Percentiles rank a stretch among this genome's conserved stretches.
Conservation (phyloP, 768 basidiomycete species). For the Lentinula aciculospora region DNA sequence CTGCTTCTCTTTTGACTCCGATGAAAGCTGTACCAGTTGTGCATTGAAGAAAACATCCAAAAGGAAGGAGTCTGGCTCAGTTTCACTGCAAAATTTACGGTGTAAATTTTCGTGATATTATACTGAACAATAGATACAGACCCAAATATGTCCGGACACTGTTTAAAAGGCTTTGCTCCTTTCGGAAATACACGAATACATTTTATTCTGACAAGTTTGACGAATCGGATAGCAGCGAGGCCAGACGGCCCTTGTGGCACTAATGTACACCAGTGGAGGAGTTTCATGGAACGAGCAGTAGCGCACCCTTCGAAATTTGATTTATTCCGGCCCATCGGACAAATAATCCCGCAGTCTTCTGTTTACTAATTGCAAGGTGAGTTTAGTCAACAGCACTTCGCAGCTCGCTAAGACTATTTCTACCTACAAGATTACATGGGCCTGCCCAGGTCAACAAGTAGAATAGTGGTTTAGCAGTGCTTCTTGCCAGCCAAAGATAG, state of each 20-base stretch:
- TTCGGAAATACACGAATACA: slow-evolving; percentile 68
- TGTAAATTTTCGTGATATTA: not conserved
- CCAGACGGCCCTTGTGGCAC: slow-evolving; percentile 50
- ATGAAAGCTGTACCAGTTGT: slow-evolving; percentile 34
- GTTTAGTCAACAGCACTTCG: too few relatives aligned
- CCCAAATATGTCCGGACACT: slow-evolving; percentile 60
- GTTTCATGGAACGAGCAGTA: slow-evolving; percentile 26
- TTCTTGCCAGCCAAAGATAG: too few relatives aligned
- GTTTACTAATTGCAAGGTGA: too few relatives aligned
- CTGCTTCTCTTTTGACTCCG: slow-evolving; percentile 48
- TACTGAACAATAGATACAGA: slow-evolving; percentile 22
- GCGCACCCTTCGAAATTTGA: too few relatives aligned
- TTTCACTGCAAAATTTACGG: slow-evolving; percentile 38
- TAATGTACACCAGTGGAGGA: slow-evolving; percentile 68
- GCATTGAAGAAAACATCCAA: slow-evolving; percentile 75
- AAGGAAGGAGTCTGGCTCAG: slow-evolving; percentile 70
- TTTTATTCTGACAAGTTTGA: slow-evolving; percentile 60
- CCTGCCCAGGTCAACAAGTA: too few relatives aligned
- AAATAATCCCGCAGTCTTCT: too few relatives aligned
- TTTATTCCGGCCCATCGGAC: too few relatives aligned
- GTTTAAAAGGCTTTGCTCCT: slow-evolving; percentile 53
- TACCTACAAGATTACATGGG: too few relatives aligned
- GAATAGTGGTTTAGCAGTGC: too few relatives aligned
- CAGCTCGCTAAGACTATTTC: too few relatives aligned
- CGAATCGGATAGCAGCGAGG: slow-evolving; percentile 69